These are phyloP conservation scores for Plantago ovata DNA, from an alignment of 257 asterid species.

Conservation along the genomic window DNA sequence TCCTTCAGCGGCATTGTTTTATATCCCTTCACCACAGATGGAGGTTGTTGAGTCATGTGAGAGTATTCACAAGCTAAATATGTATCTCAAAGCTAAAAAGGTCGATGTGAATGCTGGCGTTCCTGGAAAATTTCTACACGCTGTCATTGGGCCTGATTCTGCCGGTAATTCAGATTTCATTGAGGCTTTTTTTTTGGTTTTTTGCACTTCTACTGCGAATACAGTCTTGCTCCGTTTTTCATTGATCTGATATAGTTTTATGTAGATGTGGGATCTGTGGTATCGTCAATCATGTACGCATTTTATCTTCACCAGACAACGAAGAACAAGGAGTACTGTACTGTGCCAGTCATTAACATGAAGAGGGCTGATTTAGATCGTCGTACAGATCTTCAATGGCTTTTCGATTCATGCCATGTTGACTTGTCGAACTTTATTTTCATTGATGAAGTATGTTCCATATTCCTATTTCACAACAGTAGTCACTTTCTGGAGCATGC, in stretches of 20 bases:
- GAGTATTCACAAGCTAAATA: constrained; percentile 52
- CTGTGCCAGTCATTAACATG: constrained; percentile 74
- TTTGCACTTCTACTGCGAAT: not conserved
- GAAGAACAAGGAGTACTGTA: constrained; percentile 45
- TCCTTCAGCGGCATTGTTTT: constrained; percentile 73
- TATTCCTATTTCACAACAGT: not conserved
- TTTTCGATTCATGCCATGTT: constrained; percentile 65
- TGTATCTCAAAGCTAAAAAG: constrained; percentile 53
- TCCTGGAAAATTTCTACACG: constrained; percentile 78
- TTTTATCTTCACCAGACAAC: constrained; percentile 52
- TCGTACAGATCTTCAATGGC: constrained; percentile 62
- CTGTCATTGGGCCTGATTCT: constrained; percentile 59
- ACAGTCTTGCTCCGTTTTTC: constrained; percentile 9
- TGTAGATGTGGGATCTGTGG: constrained; percentile 80
- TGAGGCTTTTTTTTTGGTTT: constrained; percentile 3
- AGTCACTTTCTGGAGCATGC: no score
- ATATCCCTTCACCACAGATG: constrained; percentile 48
- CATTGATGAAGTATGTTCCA: constrained; percentile 60
- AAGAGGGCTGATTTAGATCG: constrained; percentile 52
- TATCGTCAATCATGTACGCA: constrained; percentile 70
- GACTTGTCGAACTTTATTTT: constrained; percentile 62
- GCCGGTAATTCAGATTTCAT: constrained; percentile 41
- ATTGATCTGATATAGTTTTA: constrained; percentile 19
- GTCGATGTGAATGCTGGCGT: constrained; percentile 59
- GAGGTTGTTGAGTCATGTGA: constrained; percentile 52